Conservation (phyloP, 2,329 filamentous ascomycete genomes). For the Parastagonospora avenae region DNA sequence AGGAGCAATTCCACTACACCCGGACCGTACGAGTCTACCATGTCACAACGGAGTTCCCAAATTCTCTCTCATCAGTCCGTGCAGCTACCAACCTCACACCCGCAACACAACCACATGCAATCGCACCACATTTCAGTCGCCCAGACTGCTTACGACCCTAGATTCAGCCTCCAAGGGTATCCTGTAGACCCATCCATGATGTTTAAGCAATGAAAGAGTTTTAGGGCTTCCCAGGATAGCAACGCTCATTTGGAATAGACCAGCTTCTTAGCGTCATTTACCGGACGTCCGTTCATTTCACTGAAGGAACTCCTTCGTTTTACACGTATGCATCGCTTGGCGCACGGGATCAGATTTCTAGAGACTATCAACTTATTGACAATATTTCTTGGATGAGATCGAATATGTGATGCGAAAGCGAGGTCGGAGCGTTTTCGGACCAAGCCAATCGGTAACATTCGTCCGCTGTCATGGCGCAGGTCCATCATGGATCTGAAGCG, state of each 20-base stretch:
- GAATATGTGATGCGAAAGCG: neutral
- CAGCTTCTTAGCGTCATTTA: neutral
- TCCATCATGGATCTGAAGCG: neutral
- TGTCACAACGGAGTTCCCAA: constrained; percentile 32
- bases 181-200: constrained; percentile 44
- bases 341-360: neutral
- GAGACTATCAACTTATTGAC: neutral
- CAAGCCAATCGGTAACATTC: neutral
- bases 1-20: constrained; percentile 42
- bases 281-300: neutral
- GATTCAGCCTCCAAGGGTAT: constrained; percentile 39
- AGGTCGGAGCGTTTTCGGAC: neutral
- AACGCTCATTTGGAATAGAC: neutral
- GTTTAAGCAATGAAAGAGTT: constrained; percentile 31
- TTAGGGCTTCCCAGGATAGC: neutral
- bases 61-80: constrained; percentile 26
- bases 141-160: constrained; percentile 38
- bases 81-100: constrained; percentile 32
- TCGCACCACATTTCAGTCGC: constrained; percentile 38
- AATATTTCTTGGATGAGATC: neutral
- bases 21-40: constrained; percentile 38
- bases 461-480: neutral
- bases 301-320: neutral
- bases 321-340: neutral
- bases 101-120: constrained; percentile 36